These are phyloP conservation scores for Starmerella geochares DNA, from an alignment of 805 yeast genomes.

Conservation along the genomic window DNA sequence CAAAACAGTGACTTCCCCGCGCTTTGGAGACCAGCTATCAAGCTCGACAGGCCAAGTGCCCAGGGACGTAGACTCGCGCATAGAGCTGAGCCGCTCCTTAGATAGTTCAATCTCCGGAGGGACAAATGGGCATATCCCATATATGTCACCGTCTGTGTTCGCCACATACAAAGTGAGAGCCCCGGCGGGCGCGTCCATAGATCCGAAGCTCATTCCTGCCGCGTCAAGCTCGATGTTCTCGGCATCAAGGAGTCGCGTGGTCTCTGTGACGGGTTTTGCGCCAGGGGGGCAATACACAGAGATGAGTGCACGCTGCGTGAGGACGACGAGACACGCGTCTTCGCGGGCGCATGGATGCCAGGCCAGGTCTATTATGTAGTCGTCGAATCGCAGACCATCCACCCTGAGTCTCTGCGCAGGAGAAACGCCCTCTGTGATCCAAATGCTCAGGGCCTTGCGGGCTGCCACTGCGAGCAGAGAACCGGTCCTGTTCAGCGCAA, in stretches of 20 bases:
- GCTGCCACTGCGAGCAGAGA: slow-evolving; percentile 39
- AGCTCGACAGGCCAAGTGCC: slow-evolving; percentile 32
- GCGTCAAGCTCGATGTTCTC: slow-evolving; percentile 18
- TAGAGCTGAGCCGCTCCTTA: not conserved
- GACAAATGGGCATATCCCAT: slow-evolving; percentile 52
- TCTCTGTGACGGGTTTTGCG: slow-evolving; percentile 33
- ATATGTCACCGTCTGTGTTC: slow-evolving; percentile 49
- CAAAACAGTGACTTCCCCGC: not conserved
- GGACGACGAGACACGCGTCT: slow-evolving; percentile 38
- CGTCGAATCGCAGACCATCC: not conserved
- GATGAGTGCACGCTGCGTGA: slow-evolving; percentile 30
- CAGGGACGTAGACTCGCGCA: slow-evolving; percentile 17
- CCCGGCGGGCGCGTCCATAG: slow-evolving; percentile 34
- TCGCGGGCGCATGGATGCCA: slow-evolving; percentile 41
- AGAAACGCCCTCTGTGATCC: slow-evolving; percentile 2
- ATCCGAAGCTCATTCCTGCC: slow-evolving; percentile 41
- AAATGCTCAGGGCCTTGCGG: slow-evolving; percentile 28
- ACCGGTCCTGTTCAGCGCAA: slow-evolving; percentile 33
- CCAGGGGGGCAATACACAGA: slow-evolving; percentile 23
- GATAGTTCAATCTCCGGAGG: slow-evolving; percentile 40
- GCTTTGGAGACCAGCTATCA: slow-evolving; percentile 9
- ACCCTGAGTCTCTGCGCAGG: not conserved
- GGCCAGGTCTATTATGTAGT: slow-evolving; percentile 32
- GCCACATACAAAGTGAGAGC: slow-evolving; percentile 45
- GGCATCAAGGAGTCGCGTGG: slow-evolving; percentile 2